Base-by-base conservation (phyloP, 495 filamentous ascomycete species). In the Hypomontagnella submonticulosa region DNA sequence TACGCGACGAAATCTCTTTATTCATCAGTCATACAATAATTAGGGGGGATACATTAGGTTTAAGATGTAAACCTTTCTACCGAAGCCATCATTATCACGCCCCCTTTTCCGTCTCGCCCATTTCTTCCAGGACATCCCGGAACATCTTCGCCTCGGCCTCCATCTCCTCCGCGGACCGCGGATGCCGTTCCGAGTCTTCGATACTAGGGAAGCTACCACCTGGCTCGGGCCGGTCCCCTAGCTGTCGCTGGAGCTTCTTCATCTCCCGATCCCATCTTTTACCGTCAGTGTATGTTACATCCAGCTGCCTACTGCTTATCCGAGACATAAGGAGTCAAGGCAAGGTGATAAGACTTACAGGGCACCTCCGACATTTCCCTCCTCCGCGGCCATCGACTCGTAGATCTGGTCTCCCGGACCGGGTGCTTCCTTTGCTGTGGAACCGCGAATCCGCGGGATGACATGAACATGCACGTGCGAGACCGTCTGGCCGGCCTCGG, bases 381-480 rank as follows among this genome's bases (percentile, higher is more conserved):
- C 90, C 73, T 96, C 92, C 33, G 83, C 86, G 71, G 96, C 92
- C 75, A 97, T 80, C 81, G 89, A 79, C 55, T 87, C 85, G 77
- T 98, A 97, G 48, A 98, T 84, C 63, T 77, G 78, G 61, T 88
- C 84, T 13, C 79, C 76, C n/a, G 77, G 71, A 4, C 81, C 81
- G 54, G 82, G 77, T 9, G 80, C 80, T 15, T 74, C 65, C 67
- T 83, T 83, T 43, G 72, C 78, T 12, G 76, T 81, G 27, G 61
- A 56, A 10, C 77, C 76, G 12, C 67, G 61, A 50, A 81, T 81
- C 38, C 95, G 79, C 18, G 95, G 95, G 52, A 99, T 97, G 33
- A 98, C 87, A 79, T 99, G 96, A 47, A 90, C 88, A 77, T 99
- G 96, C 11, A 98, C 87, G 79, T 99, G 95, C 8, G 90, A 80